Base-by-base conservation (phyloP, 2,329 filamentous ascomycete genomes). In the Pseudogymnoascus sp. region DNA sequence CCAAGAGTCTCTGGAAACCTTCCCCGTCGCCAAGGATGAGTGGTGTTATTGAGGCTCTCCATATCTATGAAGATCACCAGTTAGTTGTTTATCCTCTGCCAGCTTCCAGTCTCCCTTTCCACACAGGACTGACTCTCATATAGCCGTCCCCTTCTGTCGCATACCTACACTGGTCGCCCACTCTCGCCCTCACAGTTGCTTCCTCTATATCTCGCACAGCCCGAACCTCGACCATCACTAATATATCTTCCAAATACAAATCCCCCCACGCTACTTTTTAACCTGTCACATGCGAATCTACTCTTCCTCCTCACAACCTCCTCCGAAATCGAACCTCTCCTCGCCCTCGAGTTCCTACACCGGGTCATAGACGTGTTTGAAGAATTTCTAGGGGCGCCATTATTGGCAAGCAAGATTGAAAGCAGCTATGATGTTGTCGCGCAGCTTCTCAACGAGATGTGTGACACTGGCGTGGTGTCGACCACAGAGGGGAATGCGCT, bases 51-150 rank as follows among this genome's bases (percentile, higher is more conserved):
- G 93, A 97, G 81, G 94, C 93, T 74, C 82, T 99, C 72, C 93
- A 97, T 80, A 92, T 99, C 74, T 97, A 90, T 76, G 92, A 97
- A 84, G 92, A 97, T 80, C 86, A 92, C 78, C 91, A 92, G 92
- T 96, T 79, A 72, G 83, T 62, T 64, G 63, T 42, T 39, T 55
- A 39, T 71, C 60, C 33, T 42, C 62, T 63, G 66, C 64, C 39
- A 45, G 36, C 45, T n/a, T 30, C 49, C 16, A 35, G 3, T 58
- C 58, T n/a, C 14, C n/a, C 28, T 19, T 14, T 30, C 16, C 60
- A 41, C 28, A 38, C 6, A 62, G 14, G 36, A 36, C 63, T 62
- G 60, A 55, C 61, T 39, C 70, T 66, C 38, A n/a, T 59, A 41
- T 68, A 96, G 92, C 77, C 88, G 84, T 71, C 85, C 89, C 67